Evolutionary conservation across 2,329 filamentous ascomycete genomes (phyloP).

Genomic region (Talaromyces sp.): DNA sequence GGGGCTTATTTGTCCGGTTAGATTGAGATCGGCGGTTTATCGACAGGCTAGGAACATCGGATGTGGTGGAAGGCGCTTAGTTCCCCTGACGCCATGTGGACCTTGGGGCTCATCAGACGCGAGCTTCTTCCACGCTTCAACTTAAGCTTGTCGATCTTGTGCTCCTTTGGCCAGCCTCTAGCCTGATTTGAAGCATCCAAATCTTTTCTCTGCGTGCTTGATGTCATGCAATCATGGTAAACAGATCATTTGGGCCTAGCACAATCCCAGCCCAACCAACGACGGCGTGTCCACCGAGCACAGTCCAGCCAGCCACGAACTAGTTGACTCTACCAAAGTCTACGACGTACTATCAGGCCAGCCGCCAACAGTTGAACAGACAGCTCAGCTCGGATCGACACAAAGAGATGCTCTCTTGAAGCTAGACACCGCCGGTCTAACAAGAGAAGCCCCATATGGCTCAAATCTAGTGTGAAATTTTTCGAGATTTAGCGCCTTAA

Average conservation of each 20-base stretch:
- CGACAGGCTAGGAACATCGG: background rate
- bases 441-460: background rate
- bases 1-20: background rate
- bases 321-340: background rate
- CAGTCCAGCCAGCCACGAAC: background rate
- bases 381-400: background rate
- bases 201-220: background rate
- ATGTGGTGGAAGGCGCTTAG: background rate
- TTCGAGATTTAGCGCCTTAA: background rate
- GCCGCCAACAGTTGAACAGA: background rate
- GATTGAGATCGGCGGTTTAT: background rate
- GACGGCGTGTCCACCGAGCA: background rate
- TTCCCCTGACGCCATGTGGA: background rate
- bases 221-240: conserved; percentile 1
- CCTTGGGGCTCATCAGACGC: background rate
- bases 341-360: background rate
- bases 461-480: background rate
- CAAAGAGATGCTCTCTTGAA: background rate
- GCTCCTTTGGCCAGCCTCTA: background rate
- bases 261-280: background rate
- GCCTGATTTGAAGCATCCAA: background rate
- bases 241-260: background rate
- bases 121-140: background rate
- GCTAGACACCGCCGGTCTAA: background rate
- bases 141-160: background rate